A percentile compares a stretch with the other conserved stretches of the same genome.
phyloP scores from a whole-genome alignment of 495 filamentous ascomycete species.

The Cairneyella variabilis region DNA sequence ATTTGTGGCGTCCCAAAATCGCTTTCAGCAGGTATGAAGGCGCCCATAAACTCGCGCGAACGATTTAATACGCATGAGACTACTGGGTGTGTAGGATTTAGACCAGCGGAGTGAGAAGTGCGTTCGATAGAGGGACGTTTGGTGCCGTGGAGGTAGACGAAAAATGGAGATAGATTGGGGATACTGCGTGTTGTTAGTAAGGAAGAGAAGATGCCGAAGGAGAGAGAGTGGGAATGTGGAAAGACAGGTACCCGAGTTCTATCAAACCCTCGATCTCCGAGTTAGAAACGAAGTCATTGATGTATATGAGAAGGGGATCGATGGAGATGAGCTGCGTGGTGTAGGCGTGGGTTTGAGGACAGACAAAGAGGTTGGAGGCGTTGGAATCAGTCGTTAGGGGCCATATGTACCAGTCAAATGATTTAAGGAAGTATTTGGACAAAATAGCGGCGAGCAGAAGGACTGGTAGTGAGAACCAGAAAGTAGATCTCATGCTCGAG shows the following conservation, averaged over 20 bases:
- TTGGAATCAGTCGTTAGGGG: too few species aligned
- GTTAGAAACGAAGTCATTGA: constrained; percentile 9
- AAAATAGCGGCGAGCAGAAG: too few species aligned
- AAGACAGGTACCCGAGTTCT: constrained; percentile 7
- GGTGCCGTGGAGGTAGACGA: not conserved
- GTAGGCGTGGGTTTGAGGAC: not conserved
- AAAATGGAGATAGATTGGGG: not conserved
- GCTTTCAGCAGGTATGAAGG: constrained; percentile 1
- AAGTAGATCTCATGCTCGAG: too few species aligned
- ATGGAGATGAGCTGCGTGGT: constrained; percentile 18
- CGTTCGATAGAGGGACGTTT: constrained; percentile 19
- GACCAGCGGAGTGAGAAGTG: constrained; percentile 40
- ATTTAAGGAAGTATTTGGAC: too few species aligned
- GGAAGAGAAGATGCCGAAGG: not conserved
- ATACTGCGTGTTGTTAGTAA: too few species aligned
- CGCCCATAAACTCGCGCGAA: constrained; percentile 39
- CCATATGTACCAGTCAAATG: too few species aligned
- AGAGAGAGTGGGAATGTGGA: not conserved
- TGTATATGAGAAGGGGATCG: constrained; percentile 15
- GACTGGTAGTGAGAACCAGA: too few species aligned
- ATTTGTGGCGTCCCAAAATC: constrained; percentile 47
- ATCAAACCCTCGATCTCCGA: constrained; percentile 1
- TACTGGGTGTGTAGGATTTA: constrained; percentile 36
- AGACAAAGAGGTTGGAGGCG: too few species aligned
- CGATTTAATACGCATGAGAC: constrained; percentile 40